phyloP scores from a whole-genome alignment of 768 basidiomycete genomes.

The Leccinum aurantiacum region DNA sequence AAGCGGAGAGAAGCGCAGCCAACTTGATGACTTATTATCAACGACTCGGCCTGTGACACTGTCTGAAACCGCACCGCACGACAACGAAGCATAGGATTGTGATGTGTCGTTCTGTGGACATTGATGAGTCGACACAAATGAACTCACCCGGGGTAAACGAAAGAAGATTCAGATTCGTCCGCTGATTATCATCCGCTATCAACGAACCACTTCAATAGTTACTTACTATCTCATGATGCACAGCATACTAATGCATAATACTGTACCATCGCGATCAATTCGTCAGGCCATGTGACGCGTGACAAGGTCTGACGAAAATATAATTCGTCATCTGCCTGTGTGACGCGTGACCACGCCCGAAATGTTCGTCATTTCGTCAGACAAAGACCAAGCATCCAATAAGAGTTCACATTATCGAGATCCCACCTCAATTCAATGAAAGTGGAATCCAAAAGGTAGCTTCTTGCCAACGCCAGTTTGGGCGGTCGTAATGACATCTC shows the following conservation, averaged over 20 bases:
- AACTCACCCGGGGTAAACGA: neutral
- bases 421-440: neutral
- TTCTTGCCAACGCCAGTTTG: neutral
- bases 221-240: neutral
- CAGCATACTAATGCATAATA: too few relatives aligned
- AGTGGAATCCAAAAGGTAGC: neutral
- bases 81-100: neutral
- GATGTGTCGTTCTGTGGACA: neutral
- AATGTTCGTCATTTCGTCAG: too few relatives aligned
- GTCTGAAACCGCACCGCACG: neutral
- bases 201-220: neutral
- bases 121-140: neutral
- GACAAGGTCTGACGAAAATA: too few relatives aligned
- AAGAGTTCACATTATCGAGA: neutral
- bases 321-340: too few relatives aligned
- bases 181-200: neutral
- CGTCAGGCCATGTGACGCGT: too few relatives aligned
- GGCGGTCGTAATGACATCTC: too few relatives aligned
- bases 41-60: neutral
- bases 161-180: neutral
- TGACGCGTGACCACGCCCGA: too few relatives aligned
- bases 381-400: too few relatives aligned
- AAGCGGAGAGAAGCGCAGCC: neutral
- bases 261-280: too few relatives aligned
- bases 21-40: neutral